Evolutionary conservation across 192 early-diverging fungal species (phyloP), one percentile per base, ranked within the genome.

Genomic region (Linnemannia exigua): DNA sequence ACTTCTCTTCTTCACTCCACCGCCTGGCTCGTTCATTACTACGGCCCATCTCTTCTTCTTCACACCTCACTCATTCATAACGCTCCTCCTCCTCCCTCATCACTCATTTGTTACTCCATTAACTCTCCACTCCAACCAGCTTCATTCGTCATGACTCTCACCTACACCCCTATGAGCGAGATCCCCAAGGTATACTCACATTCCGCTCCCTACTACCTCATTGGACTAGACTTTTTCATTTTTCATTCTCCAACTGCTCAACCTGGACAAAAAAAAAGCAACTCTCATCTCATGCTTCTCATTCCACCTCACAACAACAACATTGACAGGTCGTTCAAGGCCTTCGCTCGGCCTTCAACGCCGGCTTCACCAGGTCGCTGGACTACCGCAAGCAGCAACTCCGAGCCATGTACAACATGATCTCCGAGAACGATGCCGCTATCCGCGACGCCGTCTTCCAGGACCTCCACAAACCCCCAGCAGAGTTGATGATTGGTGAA

Each of bases 381-480:
- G 84, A 81, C 6, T 92, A 81, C 63, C 89, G 93, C 38, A 92
- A 92, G 72, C 77, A 92, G 70, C 96, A 95, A 84, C 90, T 96
- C 33, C 82, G 90, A 61, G 89, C 88, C 19, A 76, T 96, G 4
- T 94, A 94, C 67, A 73, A 88, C 44, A 79, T 95, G 61, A 51
- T 96, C 51, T 89, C 90, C n/a, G 92, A 94, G 22, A 92, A 95
- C 67, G 91, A 94, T 69, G 88, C 87, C 22, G 79, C 74, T 9
- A 70, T 95, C 48, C 82, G 89, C 22, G 91, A 94, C 2, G 93
- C 94, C 11, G 77, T 96, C n/a, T 81, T 82, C 69, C 78, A 87
- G 51, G 95, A 96, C 82, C 78, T 95, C 73, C 88, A 88, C 76
- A 94, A 93, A 72, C 90, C 92, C 12, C 68, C 75, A 25, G 63